phyloP scores from a whole-genome alignment of 2,329 filamentous ascomycete genomes.

The Verticillium klebahnii region DNA sequence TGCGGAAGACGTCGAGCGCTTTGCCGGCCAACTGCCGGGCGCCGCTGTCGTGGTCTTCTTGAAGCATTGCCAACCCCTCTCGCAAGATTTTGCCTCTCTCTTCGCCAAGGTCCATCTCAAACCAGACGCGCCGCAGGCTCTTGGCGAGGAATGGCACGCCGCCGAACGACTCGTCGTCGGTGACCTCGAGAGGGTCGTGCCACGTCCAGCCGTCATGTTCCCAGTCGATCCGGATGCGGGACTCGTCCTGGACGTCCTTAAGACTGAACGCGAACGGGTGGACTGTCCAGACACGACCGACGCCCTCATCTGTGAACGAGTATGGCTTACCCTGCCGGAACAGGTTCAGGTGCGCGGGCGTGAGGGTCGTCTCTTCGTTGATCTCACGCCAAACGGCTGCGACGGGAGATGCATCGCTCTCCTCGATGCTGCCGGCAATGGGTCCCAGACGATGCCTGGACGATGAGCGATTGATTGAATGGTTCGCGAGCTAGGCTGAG shows the following conservation, averaged over 20 bases:
- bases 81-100: conserved; percentile 40
- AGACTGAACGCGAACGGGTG: conserved; percentile 58
- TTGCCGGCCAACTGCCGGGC: conserved; percentile 52
- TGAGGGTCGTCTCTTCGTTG: conserved; percentile 56
- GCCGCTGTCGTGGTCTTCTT: conserved; percentile 53
- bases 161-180: conserved; percentile 38
- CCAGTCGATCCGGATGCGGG: conserved; percentile 52
- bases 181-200: conserved; percentile 47
- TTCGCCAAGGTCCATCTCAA: conserved; percentile 45
- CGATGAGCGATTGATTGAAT: background rate
- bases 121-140: conserved; percentile 55
- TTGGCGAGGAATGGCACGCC: conserved; percentile 55
- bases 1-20: conserved; percentile 41
- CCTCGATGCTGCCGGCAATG: conserved; percentile 57
- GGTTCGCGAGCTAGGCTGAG: background rate
- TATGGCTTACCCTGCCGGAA: conserved; percentile 56
- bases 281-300: conserved; percentile 57
- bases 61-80: conserved; percentile 42
- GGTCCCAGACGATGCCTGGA: conserved; percentile 52
- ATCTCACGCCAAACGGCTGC: conserved; percentile 59
- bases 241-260: conserved; percentile 32
- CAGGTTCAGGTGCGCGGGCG: conserved; percentile 37
- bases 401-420: conserved; percentile 45
- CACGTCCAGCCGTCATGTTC: conserved; percentile 57
- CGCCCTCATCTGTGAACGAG: conserved; percentile 45